Evolutionary conservation across 2,329 filamentous ascomycete species (phyloP), one percentile per base, ranked within the genome.

Genomic region (Claviceps maximensis): DNA sequence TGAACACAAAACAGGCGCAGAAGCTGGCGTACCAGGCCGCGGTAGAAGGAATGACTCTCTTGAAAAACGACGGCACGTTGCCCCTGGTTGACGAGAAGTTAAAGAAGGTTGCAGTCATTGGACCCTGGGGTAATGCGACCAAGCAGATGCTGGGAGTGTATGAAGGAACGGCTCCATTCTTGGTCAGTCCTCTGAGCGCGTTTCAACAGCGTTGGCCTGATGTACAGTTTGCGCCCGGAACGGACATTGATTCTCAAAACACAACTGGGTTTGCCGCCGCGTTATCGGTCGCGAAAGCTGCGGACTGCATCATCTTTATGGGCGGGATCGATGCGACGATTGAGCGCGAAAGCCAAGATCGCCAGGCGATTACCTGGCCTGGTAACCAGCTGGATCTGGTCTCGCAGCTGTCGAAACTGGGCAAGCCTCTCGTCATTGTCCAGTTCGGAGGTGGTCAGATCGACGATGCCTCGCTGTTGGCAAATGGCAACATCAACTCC

Each of bases 1-100:
- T 86, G 36, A 72, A 76, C 45, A 77, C 75, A 0, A 70, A 76
- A 0, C 63, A 74, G 17, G 73, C 78, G 0, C 74, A 77, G 61
- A 67, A 72, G 2, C 71, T 85, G 17, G 79, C 82, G 0, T 71
- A 77, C 36, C 71, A 74, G 38, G 79, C 82, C 0, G 75, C 74
- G 1, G 63, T 71, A 7, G 69, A 75, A 10, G 73, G 74, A 9
- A 62, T 69, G 0, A 71, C 74, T 1, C 62, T 79, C 2, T 61
- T 81, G 23, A 82, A 82, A 65, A 82, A 82, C 55, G 67, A 78
- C 53, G 70, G 69, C 6, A 66, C 69, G 0, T 66, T 78, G 3
- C 77, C 77, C 0, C 61, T 81, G 67, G n/a, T n/a, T n/a, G 71
- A 57, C 12, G 57, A 56, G 33, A 33, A 47, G 0, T 40, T 53